Conservation (phyloP, 352 stramenopile genomes). For the Phytophthora cactorum region DNA sequence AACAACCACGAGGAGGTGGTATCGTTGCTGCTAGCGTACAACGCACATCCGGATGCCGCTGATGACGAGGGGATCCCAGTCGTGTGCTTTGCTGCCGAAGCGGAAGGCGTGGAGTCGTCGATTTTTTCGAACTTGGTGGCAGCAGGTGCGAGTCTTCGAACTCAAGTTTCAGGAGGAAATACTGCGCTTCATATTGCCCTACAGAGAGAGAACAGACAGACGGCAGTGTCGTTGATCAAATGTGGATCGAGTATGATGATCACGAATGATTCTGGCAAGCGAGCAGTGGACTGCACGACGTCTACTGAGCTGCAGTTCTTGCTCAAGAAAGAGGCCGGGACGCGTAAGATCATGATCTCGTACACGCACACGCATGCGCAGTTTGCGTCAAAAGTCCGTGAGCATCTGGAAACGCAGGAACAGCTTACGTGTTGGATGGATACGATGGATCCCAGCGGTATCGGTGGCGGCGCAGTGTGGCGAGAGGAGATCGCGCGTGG, state of each 20-base stretch:
- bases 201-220: slow-evolving; percentile 70
- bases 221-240: slow-evolving; percentile 71
- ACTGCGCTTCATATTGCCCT: slow-evolving; percentile 80
- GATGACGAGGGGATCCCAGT: slow-evolving; percentile 60
- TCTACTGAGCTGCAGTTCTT: slow-evolving; percentile 80
- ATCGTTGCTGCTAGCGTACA: slow-evolving; percentile 50
- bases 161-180: slow-evolving; percentile 54
- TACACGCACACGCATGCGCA: slow-evolving; percentile 78
- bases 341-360: slow-evolving; percentile 83
- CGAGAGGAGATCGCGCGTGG: slow-evolving; percentile 81
- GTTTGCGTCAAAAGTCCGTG: slow-evolving; percentile 65
- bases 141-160: slow-evolving; percentile 49
- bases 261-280: slow-evolving; percentile 64
- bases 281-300: slow-evolving; percentile 81
- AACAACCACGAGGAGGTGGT: slow-evolving; percentile 70
- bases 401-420: slow-evolving; percentile 64
- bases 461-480: slow-evolving; percentile 79
- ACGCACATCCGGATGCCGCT: slow-evolving; percentile 46
- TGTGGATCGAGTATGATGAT: slow-evolving; percentile 75
- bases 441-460: slow-evolving; percentile 81
- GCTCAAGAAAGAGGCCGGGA: slow-evolving; percentile 77
- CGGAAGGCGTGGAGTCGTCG: slow-evolving; percentile 53
- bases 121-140: slow-evolving; percentile 56
- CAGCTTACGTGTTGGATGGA: slow-evolving; percentile 85
- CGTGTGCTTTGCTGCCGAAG: slow-evolving; percentile 70